These are phyloP conservation scores for Stromatinia cepivora DNA, from an alignment of 2,329 filamentous ascomycete species.

Conservation along the genomic window DNA sequence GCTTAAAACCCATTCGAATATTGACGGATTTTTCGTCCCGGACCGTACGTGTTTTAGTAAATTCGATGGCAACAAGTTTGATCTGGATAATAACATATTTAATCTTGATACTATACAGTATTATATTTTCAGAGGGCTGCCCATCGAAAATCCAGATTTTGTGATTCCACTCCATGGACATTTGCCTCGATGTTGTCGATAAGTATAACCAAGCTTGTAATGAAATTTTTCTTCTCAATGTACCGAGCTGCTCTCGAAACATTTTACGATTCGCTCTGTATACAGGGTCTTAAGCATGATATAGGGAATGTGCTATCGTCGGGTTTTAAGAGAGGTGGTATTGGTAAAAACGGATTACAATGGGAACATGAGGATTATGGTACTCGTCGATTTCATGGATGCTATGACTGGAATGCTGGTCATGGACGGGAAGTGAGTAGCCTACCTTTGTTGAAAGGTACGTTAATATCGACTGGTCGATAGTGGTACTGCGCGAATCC, in stretches of 20 bases:
- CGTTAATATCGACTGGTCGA: background rate
- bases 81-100: background rate
- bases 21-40: background rate
- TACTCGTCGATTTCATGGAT: background rate
- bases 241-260: background rate
- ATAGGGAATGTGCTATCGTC: background rate
- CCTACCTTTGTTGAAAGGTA: too few relatives aligned
- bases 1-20: background rate
- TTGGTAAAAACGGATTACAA: background rate
- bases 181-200: slow-evolving; percentile 5
- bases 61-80: background rate
- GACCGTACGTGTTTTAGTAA: background rate
- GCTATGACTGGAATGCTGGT: background rate
- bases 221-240: too few relatives aligned
- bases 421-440: slow-evolving; percentile 2
- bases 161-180: slow-evolving; percentile 8
- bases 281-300: background rate
- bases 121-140: background rate
- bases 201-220: background rate
- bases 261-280: background rate
- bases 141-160: background rate
- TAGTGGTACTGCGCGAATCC: slow-evolving; percentile 7
- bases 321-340: background rate
- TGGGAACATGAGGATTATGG: slow-evolving; percentile 2
- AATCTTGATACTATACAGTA: background rate